phyloP scores from a whole-genome alignment of 345 rosid species.

The Linum tenue region DNA sequence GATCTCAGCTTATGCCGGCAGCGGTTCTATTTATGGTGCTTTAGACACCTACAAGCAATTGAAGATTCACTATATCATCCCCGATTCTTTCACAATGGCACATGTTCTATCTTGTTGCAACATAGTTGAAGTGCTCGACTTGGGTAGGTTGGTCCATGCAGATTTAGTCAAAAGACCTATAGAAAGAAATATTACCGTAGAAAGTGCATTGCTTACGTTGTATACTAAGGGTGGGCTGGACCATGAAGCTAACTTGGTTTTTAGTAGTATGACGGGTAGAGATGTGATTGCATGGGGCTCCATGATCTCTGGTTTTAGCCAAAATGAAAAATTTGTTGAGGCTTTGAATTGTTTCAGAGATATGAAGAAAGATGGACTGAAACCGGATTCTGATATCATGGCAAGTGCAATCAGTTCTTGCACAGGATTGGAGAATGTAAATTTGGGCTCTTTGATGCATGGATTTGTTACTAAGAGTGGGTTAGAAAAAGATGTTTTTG shows the following conservation, averaged over 20 bases:
- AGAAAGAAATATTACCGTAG: slow-evolving; percentile 25
- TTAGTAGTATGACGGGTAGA: slow-evolving; percentile 35
- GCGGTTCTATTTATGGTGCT: slow-evolving; percentile 32
- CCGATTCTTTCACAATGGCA: slow-evolving; percentile 53
- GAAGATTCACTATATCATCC: slow-evolving; percentile 29
- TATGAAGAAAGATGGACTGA: slow-evolving; percentile 40
- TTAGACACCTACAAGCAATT: slow-evolving; percentile 35
- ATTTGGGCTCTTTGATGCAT: slow-evolving; percentile 42
- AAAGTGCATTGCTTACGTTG: slow-evolving; percentile 50
- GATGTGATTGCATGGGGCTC: slow-evolving; percentile 74
- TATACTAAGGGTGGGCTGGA: slow-evolving; percentile 42
- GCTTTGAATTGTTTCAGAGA: slow-evolving; percentile 36
- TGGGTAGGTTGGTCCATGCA: slow-evolving; percentile 59
- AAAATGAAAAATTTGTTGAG: slow-evolving; percentile 43
- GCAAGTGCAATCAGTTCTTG: slow-evolving; percentile 47
- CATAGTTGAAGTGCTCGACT: slow-evolving; percentile 28
- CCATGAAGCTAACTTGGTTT: slow-evolving; percentile 39
- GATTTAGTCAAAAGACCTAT: slow-evolving; percentile 48
- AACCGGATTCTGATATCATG: slow-evolving; percentile 56
- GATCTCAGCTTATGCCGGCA: slow-evolving; percentile 53
- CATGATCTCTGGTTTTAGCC: slow-evolving; percentile 58
- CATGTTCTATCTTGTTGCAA: slow-evolving; percentile 48
- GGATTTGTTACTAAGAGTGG: slow-evolving; percentile 48
- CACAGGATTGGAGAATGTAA: slow-evolving; percentile 40
- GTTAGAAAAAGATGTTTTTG: slow-evolving; percentile 41